Percentiles rank a stretch among this genome's conserved stretches.
These are phyloP conservation scores for Sphagnum contortum DNA, from an alignment of 225 moss, liverwort and hornwort species.

Conservation along the genomic window DNA sequence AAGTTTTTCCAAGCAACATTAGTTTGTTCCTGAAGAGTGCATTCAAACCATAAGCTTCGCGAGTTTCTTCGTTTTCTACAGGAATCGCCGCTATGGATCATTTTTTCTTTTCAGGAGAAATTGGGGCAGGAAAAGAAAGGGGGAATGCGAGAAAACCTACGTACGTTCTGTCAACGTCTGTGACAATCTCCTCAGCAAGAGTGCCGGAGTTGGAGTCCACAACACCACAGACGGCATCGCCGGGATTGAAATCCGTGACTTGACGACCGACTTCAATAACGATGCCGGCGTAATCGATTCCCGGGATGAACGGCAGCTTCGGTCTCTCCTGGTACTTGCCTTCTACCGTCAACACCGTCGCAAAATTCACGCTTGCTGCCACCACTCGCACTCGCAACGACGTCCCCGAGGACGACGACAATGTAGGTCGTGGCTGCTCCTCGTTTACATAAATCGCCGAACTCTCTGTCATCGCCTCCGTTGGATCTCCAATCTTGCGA, in stretches of 20 bases:
- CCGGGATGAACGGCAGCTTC: conserved; percentile 69
- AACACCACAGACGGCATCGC: conserved; percentile 72
- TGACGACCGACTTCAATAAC: conserved; percentile 55
- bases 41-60: neutral
- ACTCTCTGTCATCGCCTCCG: conserved; percentile 49
- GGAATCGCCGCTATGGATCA: neutral
- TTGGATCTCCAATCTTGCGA: conserved; percentile 71
- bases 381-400: conserved; percentile 47
- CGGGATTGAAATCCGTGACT: conserved; percentile 54
- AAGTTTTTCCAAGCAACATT: neutral
- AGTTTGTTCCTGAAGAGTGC: neutral
- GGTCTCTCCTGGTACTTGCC: conserved; percentile 92
- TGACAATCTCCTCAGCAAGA: conserved; percentile 66
- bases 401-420: conserved; percentile 54
- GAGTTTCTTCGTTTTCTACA: no score
- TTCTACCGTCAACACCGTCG: conserved; percentile 62
- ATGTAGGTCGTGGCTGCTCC: conserved; percentile 38
- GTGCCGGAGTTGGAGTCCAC: conserved; percentile 36
- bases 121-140: neutral
- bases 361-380: conserved; percentile 78
- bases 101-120: neutral
- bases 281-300: conserved; percentile 72
- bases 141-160: conserved; percentile 2
- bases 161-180: conserved; percentile 31
- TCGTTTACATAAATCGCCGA: conserved; percentile 50